Conservation (phyloP, 2,329 filamentous ascomycete genomes). For the Nothophoma quercina region DNA sequence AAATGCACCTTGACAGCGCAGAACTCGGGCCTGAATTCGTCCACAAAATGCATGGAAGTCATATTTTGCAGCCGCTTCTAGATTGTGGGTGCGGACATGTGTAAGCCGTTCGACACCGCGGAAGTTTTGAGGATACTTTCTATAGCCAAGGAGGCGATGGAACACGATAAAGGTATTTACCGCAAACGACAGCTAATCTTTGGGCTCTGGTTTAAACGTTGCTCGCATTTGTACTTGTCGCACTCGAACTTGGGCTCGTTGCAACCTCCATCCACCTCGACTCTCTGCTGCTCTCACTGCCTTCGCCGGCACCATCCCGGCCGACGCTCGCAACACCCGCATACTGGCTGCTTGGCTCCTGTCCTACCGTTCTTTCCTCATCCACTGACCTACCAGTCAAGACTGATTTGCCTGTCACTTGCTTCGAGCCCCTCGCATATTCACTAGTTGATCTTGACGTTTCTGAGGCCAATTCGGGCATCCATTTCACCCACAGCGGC, state of each 20-base stretch:
- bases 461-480: slow-evolving; percentile 41
- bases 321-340: slow-evolving; percentile 6
- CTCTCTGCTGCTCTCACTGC: not conserved
- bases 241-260: not conserved
- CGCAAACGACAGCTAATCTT: too few relatives aligned
- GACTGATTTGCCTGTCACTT: slow-evolving; percentile 22
- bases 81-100: too few relatives aligned
- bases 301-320: not conserved
- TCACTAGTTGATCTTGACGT: slow-evolving; percentile 25
- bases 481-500: slow-evolving; percentile 47
- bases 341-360: slow-evolving; percentile 15
- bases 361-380: slow-evolving; percentile 13
- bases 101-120: too few relatives aligned
- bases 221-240: not conserved
- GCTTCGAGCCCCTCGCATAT: slow-evolving; percentile 20
- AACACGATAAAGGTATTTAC: too few relatives aligned
- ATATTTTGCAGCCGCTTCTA: not conserved
- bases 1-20: slow-evolving; percentile 7
- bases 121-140: too few relatives aligned
- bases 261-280: not conserved
- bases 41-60: not conserved
- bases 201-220: too few relatives aligned
- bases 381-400: slow-evolving; percentile 7
- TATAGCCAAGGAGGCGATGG: too few relatives aligned
- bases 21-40: not conserved